phyloP scores from a whole-genome alignment of 1,284 basidiomycete genomes.

The Ganoderma boninense region DNA sequence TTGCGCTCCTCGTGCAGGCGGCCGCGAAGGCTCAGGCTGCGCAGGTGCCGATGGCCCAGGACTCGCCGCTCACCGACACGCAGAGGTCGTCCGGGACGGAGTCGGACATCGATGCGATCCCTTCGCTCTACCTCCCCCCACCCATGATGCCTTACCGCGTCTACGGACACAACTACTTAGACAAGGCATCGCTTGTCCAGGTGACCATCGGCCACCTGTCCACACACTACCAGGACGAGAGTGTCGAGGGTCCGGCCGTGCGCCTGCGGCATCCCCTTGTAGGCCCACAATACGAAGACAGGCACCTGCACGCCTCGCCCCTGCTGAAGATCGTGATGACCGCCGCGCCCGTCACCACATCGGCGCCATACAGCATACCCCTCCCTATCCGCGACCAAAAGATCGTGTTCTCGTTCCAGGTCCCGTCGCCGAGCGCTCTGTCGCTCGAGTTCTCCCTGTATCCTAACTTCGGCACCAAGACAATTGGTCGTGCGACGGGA shows the following conservation, averaged over 20 bases:
- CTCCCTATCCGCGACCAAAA: conserved; percentile 85
- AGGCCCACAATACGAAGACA: conserved; percentile 65
- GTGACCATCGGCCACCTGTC: conserved; percentile 83
- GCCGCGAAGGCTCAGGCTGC: conserved; percentile 36
- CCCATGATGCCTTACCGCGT: conserved; percentile 97
- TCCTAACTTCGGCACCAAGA: conserved; percentile 98
- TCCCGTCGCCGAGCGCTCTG: conserved; percentile 76
- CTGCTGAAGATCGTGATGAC: conserved; percentile 97
- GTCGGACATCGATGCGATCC: conserved; percentile 89
- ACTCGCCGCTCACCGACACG: conserved; percentile 43
- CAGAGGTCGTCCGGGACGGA: conserved; percentile 55
- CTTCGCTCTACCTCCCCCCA: conserved; percentile 92
- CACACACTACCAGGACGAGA: conserved; percentile 39
- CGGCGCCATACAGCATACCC: conserved; percentile 89
- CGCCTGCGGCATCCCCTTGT: conserved; percentile 75
- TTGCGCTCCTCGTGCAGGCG: conserved; percentile 75
- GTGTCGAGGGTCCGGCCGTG: conserved; percentile 53
- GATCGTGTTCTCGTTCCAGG: conserved; percentile 92
- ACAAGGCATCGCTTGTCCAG: conserved; percentile 89
- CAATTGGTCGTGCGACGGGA: conserved; percentile 93
- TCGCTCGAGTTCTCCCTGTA: conserved; percentile 95
- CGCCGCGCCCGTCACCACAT: conserved; percentile 78
- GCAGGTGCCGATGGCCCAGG: conserved; percentile 30
- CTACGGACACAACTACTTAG: conserved; percentile 92
- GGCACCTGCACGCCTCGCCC: conserved; percentile 74